Evolutionary conservation across 345 rosid genomes (phyloP), one percentile per base, ranked within the genome.

Genomic region (Nephelium lappaceum): DNA sequence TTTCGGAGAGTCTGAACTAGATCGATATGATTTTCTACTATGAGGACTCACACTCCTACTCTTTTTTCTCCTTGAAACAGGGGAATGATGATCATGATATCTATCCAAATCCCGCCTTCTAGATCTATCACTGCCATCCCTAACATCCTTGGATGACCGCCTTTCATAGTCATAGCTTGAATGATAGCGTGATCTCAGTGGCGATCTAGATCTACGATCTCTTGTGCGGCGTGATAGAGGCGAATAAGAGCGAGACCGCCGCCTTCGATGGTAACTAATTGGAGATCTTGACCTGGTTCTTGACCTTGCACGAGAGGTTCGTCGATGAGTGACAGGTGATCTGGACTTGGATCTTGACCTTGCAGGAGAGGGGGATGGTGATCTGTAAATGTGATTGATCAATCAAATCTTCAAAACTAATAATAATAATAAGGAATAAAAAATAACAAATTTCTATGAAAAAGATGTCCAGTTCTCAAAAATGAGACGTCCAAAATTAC

Each of bases 241-340:
- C 7, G 94, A 94, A 78, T 84, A 89, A 68, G 97, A 78, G 43
- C 87, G 93, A 80, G 98, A 91, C 83, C 91, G 91, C 71, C 80
- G 81, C 76, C 88, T 91, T 84, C 79, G 85, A 71, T 89, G 85
- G 82, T 88, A 90, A 80, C 74, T 89, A 25, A 91, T 82, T 11
- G 98, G 98, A 63, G 98, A 96, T 73, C 86, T 86, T 0, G 97
- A 92, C 77, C 84, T 95, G 53, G 98, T 90, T 82, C 84, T 94
- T 25, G 97, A 91, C 79, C 87, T 89, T 31, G 90, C 91, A 78
- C 74, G 88, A 76, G 97, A 85, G 11, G 15, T 18, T n/a, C 62
- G 45, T 12, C 14, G 62, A 45, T 11, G 41, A 81, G 70, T 67
- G 93, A 91, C 42, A 81, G 99, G 97, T 43, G 98, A 92, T 87